These are phyloP conservation scores for Dicorynia guianensis DNA, from an alignment of 306 rosid genomes.

Conservation along the genomic window DNA sequence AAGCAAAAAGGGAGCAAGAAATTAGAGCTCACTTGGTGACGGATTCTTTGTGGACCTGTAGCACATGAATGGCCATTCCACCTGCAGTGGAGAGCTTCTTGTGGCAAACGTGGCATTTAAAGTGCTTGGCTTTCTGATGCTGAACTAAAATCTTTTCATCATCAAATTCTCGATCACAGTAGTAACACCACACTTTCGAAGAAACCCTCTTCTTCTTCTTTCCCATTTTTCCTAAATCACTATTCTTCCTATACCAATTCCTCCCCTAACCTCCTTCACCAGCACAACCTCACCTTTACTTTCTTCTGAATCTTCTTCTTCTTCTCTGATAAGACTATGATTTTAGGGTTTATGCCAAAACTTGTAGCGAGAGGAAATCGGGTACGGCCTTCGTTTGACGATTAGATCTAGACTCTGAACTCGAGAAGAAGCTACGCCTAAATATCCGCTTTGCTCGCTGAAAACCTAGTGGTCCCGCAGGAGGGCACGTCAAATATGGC, in stretches of 20 bases:
- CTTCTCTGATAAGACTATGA: not conserved
- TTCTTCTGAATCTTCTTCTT: not conserved
- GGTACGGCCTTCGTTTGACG: not conserved
- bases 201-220: slow-evolving; percentile 97
- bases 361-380: not conserved
- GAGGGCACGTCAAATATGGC: too few relatives aligned
- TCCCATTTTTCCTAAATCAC: slow-evolving; percentile 56
- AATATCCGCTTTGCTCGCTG: too few relatives aligned
- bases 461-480: too few relatives aligned
- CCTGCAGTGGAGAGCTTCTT: slow-evolving; percentile 99
- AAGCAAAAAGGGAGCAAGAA: not conserved
- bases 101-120: slow-evolving; percentile 97
- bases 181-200: slow-evolving; percentile 97
- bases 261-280: not conserved
- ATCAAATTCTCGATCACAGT: slow-evolving; percentile 97
- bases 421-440: too few relatives aligned
- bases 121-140: slow-evolving; percentile 99
- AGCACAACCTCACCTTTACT: too few relatives aligned
- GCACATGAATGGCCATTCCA: slow-evolving; percentile 98
- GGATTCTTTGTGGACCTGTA: slow-evolving; percentile 96
- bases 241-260: slow-evolving; percentile 1
- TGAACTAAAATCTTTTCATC: slow-evolving; percentile 98
- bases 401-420: not conserved
- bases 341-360: slow-evolving; percentile 1
- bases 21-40: slow-evolving; percentile 77